phyloP scores from a whole-genome alignment of 176 grass and related monocot genomes.

The Eleusine coracana region DNA sequence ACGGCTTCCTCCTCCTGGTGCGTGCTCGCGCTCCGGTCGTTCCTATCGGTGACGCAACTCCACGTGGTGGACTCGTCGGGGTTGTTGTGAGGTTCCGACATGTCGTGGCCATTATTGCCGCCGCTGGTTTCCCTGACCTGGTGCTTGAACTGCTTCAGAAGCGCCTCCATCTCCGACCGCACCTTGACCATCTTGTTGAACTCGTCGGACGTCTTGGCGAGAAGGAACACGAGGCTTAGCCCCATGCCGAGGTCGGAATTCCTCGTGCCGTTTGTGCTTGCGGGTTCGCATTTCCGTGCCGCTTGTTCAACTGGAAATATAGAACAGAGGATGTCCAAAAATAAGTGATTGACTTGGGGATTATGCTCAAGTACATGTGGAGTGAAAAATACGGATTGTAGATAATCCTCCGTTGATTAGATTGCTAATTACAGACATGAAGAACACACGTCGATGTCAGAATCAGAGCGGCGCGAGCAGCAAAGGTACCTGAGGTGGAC shows the following conservation, averaged over 20 bases:
- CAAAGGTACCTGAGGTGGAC: constrained; percentile 23
- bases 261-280: not conserved
- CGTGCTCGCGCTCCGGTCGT: not conserved
- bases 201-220: constrained; percentile 61
- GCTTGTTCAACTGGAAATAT: not conserved
- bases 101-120: not conserved
- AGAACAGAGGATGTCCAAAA: not conserved
- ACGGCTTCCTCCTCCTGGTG: not conserved
- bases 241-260: constrained; percentile 42
- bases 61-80: constrained; percentile 42
- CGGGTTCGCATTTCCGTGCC: not conserved
- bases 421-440: not conserved
- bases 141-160: constrained; percentile 48
- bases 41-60: constrained; percentile 43
- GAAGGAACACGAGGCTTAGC: constrained; percentile 53
- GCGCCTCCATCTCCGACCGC: constrained; percentile 59
- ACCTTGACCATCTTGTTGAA: constrained; percentile 67
- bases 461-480: not conserved
- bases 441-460: not conserved
- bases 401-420: not conserved
- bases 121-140: not conserved
- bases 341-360: not conserved
- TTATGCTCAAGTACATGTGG: not conserved
- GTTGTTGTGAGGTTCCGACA: constrained; percentile 17
- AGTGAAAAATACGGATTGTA: not conserved